Conservation (phyloP, 106 monocot genomes). For the Acorus calamus region DNA sequence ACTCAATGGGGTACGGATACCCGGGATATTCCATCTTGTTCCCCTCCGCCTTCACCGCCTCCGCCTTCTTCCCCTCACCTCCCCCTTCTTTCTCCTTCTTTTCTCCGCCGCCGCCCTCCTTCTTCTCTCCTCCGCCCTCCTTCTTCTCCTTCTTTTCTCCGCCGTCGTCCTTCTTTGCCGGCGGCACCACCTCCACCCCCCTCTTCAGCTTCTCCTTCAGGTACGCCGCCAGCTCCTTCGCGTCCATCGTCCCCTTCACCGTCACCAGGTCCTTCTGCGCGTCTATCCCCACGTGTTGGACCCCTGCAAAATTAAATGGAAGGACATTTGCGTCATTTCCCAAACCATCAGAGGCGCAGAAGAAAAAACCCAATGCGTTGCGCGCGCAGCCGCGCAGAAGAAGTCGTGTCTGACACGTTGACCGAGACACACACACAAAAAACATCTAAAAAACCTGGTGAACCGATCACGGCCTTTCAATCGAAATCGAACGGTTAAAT, state of each 20-base stretch:
- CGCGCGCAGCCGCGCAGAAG: no score
- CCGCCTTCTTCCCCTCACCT: background rate
- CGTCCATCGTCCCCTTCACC: conserved; percentile 25
- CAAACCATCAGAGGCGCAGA: background rate
- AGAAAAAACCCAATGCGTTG: background rate
- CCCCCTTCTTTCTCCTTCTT: background rate
- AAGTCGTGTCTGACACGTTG: no score
- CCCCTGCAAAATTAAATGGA: conserved; percentile 10
- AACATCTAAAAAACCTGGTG: background rate
- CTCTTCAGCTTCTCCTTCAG: conserved; percentile 10
- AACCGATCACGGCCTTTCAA: background rate
- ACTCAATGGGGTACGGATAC: no score
- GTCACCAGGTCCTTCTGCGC: conserved; percentile 15
- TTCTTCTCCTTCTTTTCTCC: conserved; percentile 1
- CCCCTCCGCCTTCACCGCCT: background rate
- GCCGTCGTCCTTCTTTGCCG: conserved; percentile 12
- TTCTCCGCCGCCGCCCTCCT: no score
- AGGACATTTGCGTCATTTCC: background rate
- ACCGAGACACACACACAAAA: background rate
- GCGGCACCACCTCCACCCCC: background rate
- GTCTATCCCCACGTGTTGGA: conserved; percentile 8
- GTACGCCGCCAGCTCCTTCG: conserved; percentile 6
- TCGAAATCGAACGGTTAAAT: background rate
- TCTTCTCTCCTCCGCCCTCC: background rate
- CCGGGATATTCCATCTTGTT: background rate